Percentiles rank a stretch among this genome's conserved stretches.
Conservation (phyloP, 176 grass and related monocot species). For the Eleusine indica region DNA sequence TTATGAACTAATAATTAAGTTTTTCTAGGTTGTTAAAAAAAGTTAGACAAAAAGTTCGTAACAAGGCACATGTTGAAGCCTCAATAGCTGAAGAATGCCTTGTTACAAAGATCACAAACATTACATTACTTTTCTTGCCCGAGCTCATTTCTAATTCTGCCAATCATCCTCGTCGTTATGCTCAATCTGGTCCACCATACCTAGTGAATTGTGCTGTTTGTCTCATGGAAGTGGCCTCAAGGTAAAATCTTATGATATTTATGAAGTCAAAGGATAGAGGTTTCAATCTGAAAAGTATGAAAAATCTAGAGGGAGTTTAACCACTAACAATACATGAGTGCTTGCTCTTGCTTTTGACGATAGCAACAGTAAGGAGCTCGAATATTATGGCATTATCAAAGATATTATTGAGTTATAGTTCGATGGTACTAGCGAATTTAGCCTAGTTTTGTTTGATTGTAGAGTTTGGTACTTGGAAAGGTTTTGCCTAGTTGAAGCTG, state of each 20-base stretch:
- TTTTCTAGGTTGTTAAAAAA: too few species aligned
- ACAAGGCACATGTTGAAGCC: too few species aligned
- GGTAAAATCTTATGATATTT: constrained; percentile 30
- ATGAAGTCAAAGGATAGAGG: constrained; percentile 20
- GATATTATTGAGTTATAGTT: neutral
- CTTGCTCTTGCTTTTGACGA: neutral
- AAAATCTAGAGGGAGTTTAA: constrained; percentile 5
- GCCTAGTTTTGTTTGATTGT: neutral
- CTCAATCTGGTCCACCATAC: too few species aligned
- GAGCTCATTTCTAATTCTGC: too few species aligned
- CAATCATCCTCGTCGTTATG: too few species aligned
- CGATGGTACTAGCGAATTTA: neutral
- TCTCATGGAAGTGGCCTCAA: neutral
- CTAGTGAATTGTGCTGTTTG: neutral
- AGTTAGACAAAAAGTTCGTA: too few species aligned
- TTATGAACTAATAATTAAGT: too few species aligned
- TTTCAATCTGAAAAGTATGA: constrained; percentile 26
- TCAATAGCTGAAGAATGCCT: too few species aligned
- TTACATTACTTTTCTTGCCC: too few species aligned
- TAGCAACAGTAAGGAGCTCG: neutral
- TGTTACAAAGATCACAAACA: too few species aligned
- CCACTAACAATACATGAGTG: neutral
- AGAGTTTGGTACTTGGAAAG: neutral
- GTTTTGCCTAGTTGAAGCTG: neutral
- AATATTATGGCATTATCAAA: neutral